These are phyloP conservation scores for Tinospora cordifolia DNA, from an alignment of 164 flowering plant genomes.

Conservation along the genomic window DNA sequence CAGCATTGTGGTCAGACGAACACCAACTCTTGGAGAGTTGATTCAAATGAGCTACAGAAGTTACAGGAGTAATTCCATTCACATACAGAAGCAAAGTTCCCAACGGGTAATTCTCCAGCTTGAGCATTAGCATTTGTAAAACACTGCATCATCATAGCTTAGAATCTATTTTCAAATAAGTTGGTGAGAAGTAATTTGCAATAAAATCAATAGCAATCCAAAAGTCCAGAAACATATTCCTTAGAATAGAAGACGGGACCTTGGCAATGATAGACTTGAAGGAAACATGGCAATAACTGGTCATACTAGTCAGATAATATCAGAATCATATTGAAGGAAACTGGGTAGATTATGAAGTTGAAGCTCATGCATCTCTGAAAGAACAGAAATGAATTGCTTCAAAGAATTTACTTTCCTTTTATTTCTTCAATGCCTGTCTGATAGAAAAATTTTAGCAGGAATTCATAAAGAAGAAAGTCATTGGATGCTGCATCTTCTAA, in stretches of 20 bases:
- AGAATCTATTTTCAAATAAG: too few species aligned
- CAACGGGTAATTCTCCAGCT: constrained; percentile 31
- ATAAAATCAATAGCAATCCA: not conserved
- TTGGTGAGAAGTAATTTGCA: not conserved
- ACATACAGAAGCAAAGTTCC: constrained; percentile 27
- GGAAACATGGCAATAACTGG: not conserved
- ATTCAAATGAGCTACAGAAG: constrained; percentile 72
- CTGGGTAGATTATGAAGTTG: not conserved
- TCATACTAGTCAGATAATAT: not conserved
- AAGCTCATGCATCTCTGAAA: not conserved
- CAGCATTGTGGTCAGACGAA: constrained; percentile 23
- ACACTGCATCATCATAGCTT: too few species aligned
- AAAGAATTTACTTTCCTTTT: not conserved
- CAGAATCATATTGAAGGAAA: not conserved
- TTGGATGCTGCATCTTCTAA: constrained; percentile 17
- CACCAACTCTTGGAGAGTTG: constrained; percentile 74
- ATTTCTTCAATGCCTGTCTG: constrained; percentile 7
- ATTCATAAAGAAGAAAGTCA: constrained; percentile 15
- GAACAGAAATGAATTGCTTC: not conserved
- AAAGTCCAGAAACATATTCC: not conserved
- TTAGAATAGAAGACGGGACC: not conserved
- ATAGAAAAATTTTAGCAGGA: constrained; percentile 14
- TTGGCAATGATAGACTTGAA: not conserved
- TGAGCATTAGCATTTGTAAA: not conserved
- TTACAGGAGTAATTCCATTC: constrained; percentile 32